Percentiles rank a stretch among this genome's conserved stretches.
phyloP scores from a whole-genome alignment of 1,139 yeast genomes.

The Protomyces lactucae-debilis region DNA sequence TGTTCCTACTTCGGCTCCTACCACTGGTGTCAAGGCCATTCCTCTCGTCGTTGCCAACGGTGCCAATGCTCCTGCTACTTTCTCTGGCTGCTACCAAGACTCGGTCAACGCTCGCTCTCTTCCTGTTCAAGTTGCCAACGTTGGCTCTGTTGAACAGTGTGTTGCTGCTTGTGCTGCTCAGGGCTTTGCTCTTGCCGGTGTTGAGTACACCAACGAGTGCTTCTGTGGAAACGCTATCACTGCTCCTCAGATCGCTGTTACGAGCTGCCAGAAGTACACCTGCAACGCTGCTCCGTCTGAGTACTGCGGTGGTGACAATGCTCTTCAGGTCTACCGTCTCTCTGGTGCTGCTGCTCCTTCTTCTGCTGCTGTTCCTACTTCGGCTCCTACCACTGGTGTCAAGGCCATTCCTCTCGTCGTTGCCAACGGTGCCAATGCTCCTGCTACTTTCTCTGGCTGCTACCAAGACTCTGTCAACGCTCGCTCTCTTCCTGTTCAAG shows the following conservation, averaged over 20 bases:
- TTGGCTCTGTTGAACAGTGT: conserved; percentile 13
- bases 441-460: conserved; percentile 19
- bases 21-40: not conserved
- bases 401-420: not conserved
- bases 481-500: conserved; percentile 4
- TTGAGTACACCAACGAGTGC: conserved; percentile 27
- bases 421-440: not conserved
- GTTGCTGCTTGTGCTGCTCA: conserved; percentile 13
- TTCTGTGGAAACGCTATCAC: conserved; percentile 24
- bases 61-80: not conserved
- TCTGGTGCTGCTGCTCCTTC: not conserved
- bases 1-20: not conserved
- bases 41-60: not conserved
- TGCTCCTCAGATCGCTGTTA: not conserved
- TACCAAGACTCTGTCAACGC: conserved; percentile 17
- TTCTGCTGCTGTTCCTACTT: not conserved
- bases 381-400: not conserved
- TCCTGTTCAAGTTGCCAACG: conserved; percentile 1
- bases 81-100: conserved; percentile 27
- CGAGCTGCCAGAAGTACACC: not conserved
- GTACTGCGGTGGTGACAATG: not conserved
- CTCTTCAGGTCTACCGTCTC: not conserved
- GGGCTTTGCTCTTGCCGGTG: conserved; percentile 24
- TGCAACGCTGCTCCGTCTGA: not conserved
- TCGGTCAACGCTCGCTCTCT: conserved; percentile 6